These are phyloP conservation scores for Datura wrightii DNA, from an alignment of 257 asterid species.

Conservation along the genomic window DNA sequence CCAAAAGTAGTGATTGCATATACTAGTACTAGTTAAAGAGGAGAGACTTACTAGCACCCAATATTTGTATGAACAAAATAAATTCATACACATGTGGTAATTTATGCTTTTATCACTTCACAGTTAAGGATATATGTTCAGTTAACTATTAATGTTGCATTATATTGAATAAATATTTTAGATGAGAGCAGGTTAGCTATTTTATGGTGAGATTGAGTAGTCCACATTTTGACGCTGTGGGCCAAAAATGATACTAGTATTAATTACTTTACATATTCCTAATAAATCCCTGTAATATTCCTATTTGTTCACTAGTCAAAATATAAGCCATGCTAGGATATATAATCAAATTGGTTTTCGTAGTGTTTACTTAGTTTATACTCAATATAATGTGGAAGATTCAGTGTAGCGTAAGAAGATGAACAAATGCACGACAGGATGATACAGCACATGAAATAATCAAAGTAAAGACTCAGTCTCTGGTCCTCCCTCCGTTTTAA, in stretches of 20 bases:
- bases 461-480: background rate
- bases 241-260: background rate
- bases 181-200: background rate
- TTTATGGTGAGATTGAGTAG: background rate
- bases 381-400: conserved; percentile 10
- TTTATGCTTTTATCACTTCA: background rate
- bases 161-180: too few relatives aligned
- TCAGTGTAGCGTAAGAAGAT: background rate
- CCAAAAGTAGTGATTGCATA: background rate
- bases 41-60: too few relatives aligned
- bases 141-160: background rate
- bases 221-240: background rate
- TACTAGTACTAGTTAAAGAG: too few relatives aligned
- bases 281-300: background rate
- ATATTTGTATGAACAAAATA: too few relatives aligned
- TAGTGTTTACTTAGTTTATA: background rate
- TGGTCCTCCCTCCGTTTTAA: background rate
- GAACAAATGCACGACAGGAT: background rate
- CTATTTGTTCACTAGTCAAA: background rate
- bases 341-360: background rate
- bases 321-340: background rate
- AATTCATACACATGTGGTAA: too few relatives aligned
- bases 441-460: background rate
- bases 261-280: background rate
- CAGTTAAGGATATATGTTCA: too few relatives aligned